These are phyloP conservation scores for Kodamaea suecica DNA, from an alignment of 1,139 yeast species.

Conservation along the genomic window DNA sequence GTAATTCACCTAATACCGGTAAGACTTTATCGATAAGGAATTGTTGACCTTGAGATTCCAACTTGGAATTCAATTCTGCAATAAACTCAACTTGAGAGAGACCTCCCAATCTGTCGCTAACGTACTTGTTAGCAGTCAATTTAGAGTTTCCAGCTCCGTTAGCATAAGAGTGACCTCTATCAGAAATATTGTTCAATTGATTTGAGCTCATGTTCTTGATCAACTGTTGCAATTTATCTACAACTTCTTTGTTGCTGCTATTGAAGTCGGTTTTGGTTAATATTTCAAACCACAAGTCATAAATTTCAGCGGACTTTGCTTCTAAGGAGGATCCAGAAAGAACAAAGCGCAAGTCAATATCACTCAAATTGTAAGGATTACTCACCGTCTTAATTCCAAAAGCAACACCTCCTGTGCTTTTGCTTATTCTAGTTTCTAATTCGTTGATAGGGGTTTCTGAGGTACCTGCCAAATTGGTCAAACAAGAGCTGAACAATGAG, in stretches of 20 bases:
- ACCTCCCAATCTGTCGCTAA: conserved; percentile 68
- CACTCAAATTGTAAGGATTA: conserved; percentile 48
- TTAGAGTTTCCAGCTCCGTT: conserved; percentile 64
- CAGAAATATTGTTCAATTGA: conserved; percentile 75
- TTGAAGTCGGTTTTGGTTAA: conserved; percentile 66
- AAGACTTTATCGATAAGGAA: conserved; percentile 52
- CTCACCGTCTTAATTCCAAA: conserved; percentile 57
- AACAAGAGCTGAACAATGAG: conserved; percentile 74
- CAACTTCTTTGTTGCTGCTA: conserved; percentile 41
- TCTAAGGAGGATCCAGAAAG: conserved; percentile 72
- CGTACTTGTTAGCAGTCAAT: conserved; percentile 56
- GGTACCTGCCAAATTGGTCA: conserved; percentile 84
- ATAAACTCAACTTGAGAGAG: conserved; percentile 73
- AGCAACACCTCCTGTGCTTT: conserved; percentile 80
- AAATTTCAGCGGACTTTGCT: conserved; percentile 57
- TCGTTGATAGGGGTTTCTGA: conserved; percentile 64
- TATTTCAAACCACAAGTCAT: conserved; percentile 66
- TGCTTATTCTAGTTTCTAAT: conserved; percentile 79
- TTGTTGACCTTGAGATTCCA: conserved; percentile 52
- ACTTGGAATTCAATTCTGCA: conserved; percentile 51
- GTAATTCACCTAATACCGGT: conserved; percentile 60
- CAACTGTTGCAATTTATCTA: conserved; percentile 69
- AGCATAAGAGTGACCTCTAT: conserved; percentile 86
- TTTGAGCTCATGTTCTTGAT: conserved; percentile 76
- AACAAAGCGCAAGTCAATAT: conserved; percentile 46